These are phyloP conservation scores for Solanum bulbocastanum DNA, from an alignment of 257 asterid genomes.

Conservation along the genomic window DNA sequence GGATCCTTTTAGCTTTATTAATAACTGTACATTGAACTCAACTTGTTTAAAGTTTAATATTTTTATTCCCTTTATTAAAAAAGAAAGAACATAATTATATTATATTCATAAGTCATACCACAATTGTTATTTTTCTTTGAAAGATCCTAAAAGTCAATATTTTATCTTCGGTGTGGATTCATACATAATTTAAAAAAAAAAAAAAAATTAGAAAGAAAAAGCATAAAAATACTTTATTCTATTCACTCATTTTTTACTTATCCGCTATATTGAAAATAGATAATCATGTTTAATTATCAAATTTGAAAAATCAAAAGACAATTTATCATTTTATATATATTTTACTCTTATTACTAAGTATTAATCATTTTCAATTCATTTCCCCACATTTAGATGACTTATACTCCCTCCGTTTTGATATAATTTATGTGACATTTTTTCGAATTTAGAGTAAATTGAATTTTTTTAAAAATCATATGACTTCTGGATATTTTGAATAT, in stretches of 20 bases:
- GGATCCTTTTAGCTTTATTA: neutral
- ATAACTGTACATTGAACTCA: neutral
- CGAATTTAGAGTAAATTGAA: neutral
- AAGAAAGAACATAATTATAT: neutral
- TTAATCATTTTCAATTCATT: neutral
- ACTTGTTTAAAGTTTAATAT: neutral
- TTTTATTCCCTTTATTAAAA: neutral
- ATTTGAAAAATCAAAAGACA: too few relatives aligned
- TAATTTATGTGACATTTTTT: too few relatives aligned
- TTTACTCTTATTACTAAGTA: neutral
- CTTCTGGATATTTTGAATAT: too few relatives aligned
- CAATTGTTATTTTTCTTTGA: neutral
- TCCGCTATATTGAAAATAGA: too few relatives aligned
- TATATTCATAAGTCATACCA: neutral
- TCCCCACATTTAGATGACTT: neutral
- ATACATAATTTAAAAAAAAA: too few relatives aligned
- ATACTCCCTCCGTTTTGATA: too few relatives aligned
- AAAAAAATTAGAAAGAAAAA: neutral
- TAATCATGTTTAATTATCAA: too few relatives aligned
- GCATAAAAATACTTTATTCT: too few relatives aligned
- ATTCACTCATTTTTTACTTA: neutral
- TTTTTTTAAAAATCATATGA: too few relatives aligned
- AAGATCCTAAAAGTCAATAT: neutral
- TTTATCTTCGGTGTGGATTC: neutral
- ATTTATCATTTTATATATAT: too few relatives aligned